Percentiles rank a stretch among this genome's conserved stretches.
phyloP scores from a whole-genome alignment of 2,329 filamentous ascomycete genomes.

The Talaromyces islandicus region DNA sequence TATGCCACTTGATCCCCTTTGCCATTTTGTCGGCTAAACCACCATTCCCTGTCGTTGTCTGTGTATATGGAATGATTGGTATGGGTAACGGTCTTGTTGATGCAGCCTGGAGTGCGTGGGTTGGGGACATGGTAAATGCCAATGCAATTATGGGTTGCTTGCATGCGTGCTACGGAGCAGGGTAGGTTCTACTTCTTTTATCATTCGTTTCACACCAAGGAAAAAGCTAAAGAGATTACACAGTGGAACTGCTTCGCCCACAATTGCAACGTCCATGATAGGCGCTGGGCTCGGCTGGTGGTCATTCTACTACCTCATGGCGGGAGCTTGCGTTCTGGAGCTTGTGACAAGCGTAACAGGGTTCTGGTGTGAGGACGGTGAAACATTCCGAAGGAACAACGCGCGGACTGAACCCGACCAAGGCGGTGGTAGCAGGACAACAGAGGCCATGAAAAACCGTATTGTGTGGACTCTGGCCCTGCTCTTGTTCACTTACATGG shows the following conservation, averaged over 20 bases:
- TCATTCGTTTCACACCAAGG: not conserved
- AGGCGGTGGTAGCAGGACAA: constrained; percentile 6
- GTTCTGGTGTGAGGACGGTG: not conserved
- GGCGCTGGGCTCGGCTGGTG: constrained; percentile 60
- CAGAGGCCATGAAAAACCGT: constrained; percentile 19
- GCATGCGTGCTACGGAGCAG: constrained; percentile 60
- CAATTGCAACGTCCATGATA: constrained; percentile 69
- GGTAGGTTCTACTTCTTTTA: constrained; percentile 68
- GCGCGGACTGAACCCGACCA: not conserved
- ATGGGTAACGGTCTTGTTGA: constrained; percentile 41
- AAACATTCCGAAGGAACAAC: not conserved
- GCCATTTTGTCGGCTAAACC: constrained; percentile 19
- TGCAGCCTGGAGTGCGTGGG: constrained; percentile 55
- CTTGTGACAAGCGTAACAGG: not conserved
- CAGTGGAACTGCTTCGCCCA: constrained; percentile 62
- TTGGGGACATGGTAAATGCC: constrained; percentile 66
- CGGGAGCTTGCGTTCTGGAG: constrained; percentile 22
- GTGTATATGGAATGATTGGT: constrained; percentile 35
- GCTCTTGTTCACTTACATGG: constrained; percentile 68
- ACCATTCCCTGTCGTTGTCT: constrained; percentile 36
- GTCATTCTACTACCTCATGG: constrained; percentile 71
- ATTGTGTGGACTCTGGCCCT: constrained; percentile 63
- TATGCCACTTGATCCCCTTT: constrained; percentile 29
- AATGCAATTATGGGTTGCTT: constrained; percentile 37
- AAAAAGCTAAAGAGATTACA: not conserved